Conservation (phyloP, 2,329 filamentous ascomycete genomes). For the Sarocladium oryzae region DNA sequence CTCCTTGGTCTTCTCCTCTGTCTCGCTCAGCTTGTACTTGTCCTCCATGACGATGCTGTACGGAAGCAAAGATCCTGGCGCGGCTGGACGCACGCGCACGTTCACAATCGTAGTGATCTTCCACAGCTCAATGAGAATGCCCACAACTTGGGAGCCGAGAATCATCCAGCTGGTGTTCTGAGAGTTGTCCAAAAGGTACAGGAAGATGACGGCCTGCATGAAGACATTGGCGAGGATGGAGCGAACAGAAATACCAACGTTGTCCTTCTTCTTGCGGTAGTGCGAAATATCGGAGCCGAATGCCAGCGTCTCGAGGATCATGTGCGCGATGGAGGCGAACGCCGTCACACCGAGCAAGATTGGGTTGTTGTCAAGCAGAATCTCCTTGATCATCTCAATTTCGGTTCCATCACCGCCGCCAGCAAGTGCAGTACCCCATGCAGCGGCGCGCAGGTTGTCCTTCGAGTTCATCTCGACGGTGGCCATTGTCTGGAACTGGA, state of each 20-base stretch:
- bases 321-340: slow-evolving; percentile 80
- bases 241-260: slow-evolving; percentile 90
- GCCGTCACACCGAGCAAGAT: slow-evolving; percentile 82
- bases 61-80: slow-evolving; percentile 64
- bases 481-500: slow-evolving; percentile 84
- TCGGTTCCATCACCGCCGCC: slow-evolving; percentile 85
- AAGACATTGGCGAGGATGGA: slow-evolving; percentile 96
- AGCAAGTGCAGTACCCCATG: slow-evolving; percentile 62
- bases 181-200: slow-evolving; percentile 95
- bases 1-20: slow-evolving; percentile 95
- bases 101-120: slow-evolving; percentile 96
- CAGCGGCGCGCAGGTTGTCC: slow-evolving; percentile 71
- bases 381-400: slow-evolving; percentile 95
- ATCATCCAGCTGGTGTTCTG: slow-evolving; percentile 99
- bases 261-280: slow-evolving; percentile 99
- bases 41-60: slow-evolving; percentile 85
- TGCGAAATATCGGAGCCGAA: slow-evolving; percentile 98
- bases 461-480: slow-evolving; percentile 84
- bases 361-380: slow-evolving; percentile 88
- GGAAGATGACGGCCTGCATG: slow-evolving; percentile 93
- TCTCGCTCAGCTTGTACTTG: slow-evolving; percentile 92
- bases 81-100: slow-evolving; percentile 67
- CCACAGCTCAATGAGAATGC: slow-evolving; percentile 68
- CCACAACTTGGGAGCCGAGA: slow-evolving; percentile 82
- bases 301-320: slow-evolving; percentile 90